Base-by-base conservation (phyloP, 768 basidiomycete species). In the Mycena chlorophos region DNA sequence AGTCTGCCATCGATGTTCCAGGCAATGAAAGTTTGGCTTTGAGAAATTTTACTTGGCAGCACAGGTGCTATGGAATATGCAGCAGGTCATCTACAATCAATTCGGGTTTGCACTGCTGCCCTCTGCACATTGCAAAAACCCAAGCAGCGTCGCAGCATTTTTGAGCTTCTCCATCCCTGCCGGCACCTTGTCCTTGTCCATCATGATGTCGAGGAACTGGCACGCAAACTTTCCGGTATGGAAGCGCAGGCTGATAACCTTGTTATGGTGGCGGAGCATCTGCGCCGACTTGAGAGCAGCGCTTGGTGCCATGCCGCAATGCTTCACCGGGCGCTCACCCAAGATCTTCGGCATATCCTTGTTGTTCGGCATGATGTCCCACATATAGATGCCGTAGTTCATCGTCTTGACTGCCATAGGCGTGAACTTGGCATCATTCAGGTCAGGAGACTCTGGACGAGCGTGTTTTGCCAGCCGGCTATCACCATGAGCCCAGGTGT, bases 1-100 rank as follows among this genome's bases (percentile, higher is more conserved):
- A 56, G 49, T 20, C 37, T n/a, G 12, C 55, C 55, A n/a, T 22
- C 4, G 30, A 56, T 46, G 45, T 56, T 56, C 55, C 55, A 56
- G 22, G 30, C 12, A 6, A 46, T 46, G 3, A 43, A 10, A 10
- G 12, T 17, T 10, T 8, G 19, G 6, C 40, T 43, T 43, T 43
- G 40, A 10, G 22, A 8, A 43, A 8, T 6, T 10, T 8, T 23
- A 10, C 10, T 8, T 23, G 20, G 10, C 12, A 43, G 40, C 20
- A 10, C 8, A 43, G 22, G 20, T 8, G 20, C 8, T 10, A 17
- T 6, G 19, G 16, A 19, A 6, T 10, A 17, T 6, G 10, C 8
- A 19, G 40, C 19, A 43, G 16, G 40, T 43, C 8, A 6, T 43
- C 19, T 43, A 43, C n/a, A n/a, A n/a, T n/a, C n/a, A n/a, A n/a